Evolutionary conservation across 75 land plant genomes (phyloP).

Genomic region (Pinus albicaulis): DNA sequence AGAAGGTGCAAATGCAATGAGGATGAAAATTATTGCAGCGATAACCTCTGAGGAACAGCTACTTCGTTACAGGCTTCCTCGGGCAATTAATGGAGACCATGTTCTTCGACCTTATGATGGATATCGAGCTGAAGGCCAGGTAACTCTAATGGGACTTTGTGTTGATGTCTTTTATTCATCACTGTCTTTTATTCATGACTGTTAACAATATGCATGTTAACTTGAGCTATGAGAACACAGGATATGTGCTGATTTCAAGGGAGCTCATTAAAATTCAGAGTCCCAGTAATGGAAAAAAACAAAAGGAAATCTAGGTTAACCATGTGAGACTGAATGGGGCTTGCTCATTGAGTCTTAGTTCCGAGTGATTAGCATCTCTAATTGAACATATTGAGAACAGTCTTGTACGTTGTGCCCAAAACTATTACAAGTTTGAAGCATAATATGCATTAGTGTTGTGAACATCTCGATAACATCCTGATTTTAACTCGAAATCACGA

Average conservation of each 20-base stretch:
- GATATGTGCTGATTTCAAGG: background rate
- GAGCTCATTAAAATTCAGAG: background rate
- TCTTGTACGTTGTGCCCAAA: too few species aligned
- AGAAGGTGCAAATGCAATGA: slow-evolving; percentile 98
- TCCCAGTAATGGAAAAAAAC: background rate
- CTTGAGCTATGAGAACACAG: background rate
- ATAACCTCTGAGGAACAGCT: slow-evolving; percentile 90
- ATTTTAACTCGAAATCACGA: too few species aligned
- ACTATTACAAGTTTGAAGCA: too few species aligned
- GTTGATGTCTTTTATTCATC: background rate
- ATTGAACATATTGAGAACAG: too few species aligned
- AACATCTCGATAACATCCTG: too few species aligned
- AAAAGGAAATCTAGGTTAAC: background rate
- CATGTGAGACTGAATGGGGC: background rate
- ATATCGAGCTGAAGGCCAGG: slow-evolving; percentile 96
- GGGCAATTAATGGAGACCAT: slow-evolving; percentile 95
- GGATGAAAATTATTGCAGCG: slow-evolving; percentile 90
- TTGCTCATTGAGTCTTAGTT: too few species aligned
- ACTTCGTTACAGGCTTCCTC: slow-evolving; percentile 84
- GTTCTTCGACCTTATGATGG: slow-evolving; percentile 92
- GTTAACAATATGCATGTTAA: background rate
- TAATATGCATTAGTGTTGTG: too few species aligned
- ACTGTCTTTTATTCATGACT: background rate
- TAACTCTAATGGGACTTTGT: slow-evolving; percentile 18
- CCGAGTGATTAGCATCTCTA: too few species aligned